Conservation (phyloP, 1,284 basidiomycete species). For the Melanopsichium pennsylvanicum region DNA sequence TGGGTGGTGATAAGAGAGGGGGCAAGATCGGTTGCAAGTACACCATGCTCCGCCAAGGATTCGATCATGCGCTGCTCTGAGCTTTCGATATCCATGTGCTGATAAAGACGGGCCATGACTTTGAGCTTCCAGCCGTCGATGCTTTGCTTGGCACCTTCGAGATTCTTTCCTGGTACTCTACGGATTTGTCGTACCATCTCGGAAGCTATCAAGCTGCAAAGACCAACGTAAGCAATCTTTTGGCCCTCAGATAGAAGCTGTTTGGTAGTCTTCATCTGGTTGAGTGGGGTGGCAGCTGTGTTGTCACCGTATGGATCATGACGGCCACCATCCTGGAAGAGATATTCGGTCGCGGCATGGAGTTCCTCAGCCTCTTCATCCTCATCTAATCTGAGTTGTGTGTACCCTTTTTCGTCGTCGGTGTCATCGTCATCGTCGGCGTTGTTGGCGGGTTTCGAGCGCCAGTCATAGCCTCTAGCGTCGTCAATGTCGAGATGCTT, state of each 20-base stretch:
- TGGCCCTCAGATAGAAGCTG: conserved; percentile 61
- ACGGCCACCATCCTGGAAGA: conserved; percentile 56
- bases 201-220: conserved; percentile 59
- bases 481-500: conserved; percentile 61
- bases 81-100: conserved; percentile 64
- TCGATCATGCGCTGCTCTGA: conserved; percentile 65
- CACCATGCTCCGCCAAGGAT: conserved; percentile 61
- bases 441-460: conserved; percentile 48
- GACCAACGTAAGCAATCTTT: conserved; percentile 64
- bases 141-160: conserved; percentile 44
- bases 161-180: conserved; percentile 52
- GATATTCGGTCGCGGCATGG: conserved; percentile 61
- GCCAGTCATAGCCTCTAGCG: conserved; percentile 63
- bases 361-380: conserved; percentile 63
- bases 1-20: conserved; percentile 62
- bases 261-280: conserved; percentile 64
- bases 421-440: conserved; percentile 39
- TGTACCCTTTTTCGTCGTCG: conserved; percentile 57
- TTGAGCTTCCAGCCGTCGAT: conserved; percentile 59
- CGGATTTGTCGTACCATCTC: conserved; percentile 51
- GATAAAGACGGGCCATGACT: conserved; percentile 63
- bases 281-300: conserved; percentile 57
- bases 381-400: conserved; percentile 63
- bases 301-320: conserved; percentile 48
- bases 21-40: conserved; percentile 60